Conservation (phyloP, 352 stramenopile genomes). For the Phytopythium montanum region DNA sequence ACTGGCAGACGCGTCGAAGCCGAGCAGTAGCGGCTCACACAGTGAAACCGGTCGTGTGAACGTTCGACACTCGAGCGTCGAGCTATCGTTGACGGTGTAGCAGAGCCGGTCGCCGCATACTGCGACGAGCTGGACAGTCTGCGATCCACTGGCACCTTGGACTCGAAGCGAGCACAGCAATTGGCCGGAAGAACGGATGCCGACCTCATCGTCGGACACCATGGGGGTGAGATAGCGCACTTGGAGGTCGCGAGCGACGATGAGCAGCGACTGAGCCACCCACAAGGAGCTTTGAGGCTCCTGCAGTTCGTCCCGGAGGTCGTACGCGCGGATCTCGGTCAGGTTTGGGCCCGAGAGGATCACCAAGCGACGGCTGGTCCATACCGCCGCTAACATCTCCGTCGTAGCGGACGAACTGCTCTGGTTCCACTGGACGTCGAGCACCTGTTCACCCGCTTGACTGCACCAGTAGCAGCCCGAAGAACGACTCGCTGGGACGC, state of each 20-base stretch:
- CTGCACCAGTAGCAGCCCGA: constrained; percentile 23
- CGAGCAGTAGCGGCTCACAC: constrained; percentile 49
- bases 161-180: constrained; percentile 31
- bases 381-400: constrained; percentile 34
- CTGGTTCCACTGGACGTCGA: constrained; percentile 57
- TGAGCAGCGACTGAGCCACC: constrained; percentile 62
- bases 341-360: constrained; percentile 38
- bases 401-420: constrained; percentile 3
- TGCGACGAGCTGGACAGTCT: constrained; percentile 35
- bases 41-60: constrained; percentile 43
- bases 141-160: constrained; percentile 10
- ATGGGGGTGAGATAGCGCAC: constrained; percentile 55
- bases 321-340: constrained; percentile 30
- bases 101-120: constrained; percentile 52
- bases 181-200: constrained; percentile 2
- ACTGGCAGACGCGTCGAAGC: constrained; percentile 18
- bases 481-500: constrained; percentile 14
- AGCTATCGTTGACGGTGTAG: constrained; percentile 36
- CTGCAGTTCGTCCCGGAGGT: constrained; percentile 28
- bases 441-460: constrained; percentile 33
- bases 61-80: constrained; percentile 30
- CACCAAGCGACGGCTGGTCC: constrained; percentile 52
- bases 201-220: constrained; percentile 3
- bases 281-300: constrained; percentile 56
- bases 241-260: constrained; percentile 43